These are phyloP conservation scores for Chalara sp. DNA, from an alignment of 2,329 filamentous ascomycete genomes.

Conservation along the genomic window DNA sequence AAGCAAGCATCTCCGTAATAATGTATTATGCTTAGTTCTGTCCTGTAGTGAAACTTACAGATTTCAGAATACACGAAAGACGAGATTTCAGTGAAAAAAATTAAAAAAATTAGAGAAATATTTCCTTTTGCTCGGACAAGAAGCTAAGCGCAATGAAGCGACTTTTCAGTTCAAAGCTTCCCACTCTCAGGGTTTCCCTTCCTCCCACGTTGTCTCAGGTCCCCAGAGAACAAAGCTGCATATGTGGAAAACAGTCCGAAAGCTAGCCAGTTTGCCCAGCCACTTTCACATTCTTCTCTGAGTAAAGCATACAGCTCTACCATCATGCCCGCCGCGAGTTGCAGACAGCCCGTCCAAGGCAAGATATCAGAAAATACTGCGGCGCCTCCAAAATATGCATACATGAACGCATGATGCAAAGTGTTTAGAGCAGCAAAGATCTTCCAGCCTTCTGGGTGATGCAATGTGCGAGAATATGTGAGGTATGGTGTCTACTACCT, in stretches of 20 bases:
- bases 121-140: too few relatives aligned
- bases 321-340: constrained; percentile 13
- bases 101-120: too few relatives aligned
- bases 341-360: constrained; percentile 8
- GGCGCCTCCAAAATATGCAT: constrained; percentile 25
- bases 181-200: too few relatives aligned
- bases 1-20: too few relatives aligned
- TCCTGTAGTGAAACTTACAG: too few relatives aligned
- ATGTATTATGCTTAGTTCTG: too few relatives aligned
- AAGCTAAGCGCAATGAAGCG: too few relatives aligned
- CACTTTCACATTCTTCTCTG: neutral
- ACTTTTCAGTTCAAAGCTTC: too few relatives aligned
- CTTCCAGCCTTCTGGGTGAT: constrained; percentile 19
- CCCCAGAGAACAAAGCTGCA: neutral
- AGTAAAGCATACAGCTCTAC: constrained; percentile 6
- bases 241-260: neutral
- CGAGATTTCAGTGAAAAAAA: too few relatives aligned
- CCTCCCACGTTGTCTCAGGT: neutral
- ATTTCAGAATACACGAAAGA: too few relatives aligned
- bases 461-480: constrained; percentile 20
- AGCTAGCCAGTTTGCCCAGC: neutral
- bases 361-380: constrained; percentile 9
- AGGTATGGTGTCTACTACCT: constrained; percentile 19
- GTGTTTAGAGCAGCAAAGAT: constrained; percentile 23
- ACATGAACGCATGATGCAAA: constrained; percentile 26